Conservation (phyloP, 768 basidiomycete species). For the Goffeauzyma gilvescens region DNA sequence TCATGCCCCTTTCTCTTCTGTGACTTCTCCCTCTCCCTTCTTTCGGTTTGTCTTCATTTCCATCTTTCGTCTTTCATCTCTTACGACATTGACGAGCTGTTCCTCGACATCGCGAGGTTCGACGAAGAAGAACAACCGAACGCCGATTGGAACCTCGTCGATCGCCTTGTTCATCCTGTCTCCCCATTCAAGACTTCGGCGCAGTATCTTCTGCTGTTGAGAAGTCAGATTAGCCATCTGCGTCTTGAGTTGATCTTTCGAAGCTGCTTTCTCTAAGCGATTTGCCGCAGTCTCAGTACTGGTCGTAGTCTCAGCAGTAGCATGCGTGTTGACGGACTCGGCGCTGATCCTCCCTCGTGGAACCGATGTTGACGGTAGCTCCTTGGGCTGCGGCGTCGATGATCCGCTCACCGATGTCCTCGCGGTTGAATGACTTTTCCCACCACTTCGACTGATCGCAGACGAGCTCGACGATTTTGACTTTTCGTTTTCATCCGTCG, state of each 20-base stretch:
- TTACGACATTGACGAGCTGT: constrained; percentile 2
- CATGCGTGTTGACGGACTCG: not conserved
- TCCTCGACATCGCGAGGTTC: constrained; percentile 8
- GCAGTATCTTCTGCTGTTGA: constrained; percentile 6
- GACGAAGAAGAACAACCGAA: constrained; percentile 6
- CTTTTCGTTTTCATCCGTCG: too few relatives aligned
- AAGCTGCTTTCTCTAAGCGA: not conserved
- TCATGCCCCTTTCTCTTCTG: too few relatives aligned
- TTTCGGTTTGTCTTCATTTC: too few relatives aligned
- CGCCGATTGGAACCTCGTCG: not conserved
- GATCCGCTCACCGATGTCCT: not conserved
- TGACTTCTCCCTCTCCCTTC: too few relatives aligned
- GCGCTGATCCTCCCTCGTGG: not conserved
- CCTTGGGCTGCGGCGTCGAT: not conserved
- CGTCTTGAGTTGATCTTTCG: constrained; percentile 1
- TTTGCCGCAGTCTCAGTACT: not conserved
- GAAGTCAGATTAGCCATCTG: constrained; percentile 8
- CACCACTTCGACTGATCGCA: too few relatives aligned
- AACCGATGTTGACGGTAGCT: not conserved
- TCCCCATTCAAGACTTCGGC: constrained; percentile 7
- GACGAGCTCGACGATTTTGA: too few relatives aligned
- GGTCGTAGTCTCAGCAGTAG: not conserved
- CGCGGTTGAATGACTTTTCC: not conserved
- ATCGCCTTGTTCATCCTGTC: constrained; percentile 1
- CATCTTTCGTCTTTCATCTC: too few relatives aligned